Conservation (phyloP, 2,329 filamentous ascomycete genomes). For the Colletotrichum coccodes region DNA sequence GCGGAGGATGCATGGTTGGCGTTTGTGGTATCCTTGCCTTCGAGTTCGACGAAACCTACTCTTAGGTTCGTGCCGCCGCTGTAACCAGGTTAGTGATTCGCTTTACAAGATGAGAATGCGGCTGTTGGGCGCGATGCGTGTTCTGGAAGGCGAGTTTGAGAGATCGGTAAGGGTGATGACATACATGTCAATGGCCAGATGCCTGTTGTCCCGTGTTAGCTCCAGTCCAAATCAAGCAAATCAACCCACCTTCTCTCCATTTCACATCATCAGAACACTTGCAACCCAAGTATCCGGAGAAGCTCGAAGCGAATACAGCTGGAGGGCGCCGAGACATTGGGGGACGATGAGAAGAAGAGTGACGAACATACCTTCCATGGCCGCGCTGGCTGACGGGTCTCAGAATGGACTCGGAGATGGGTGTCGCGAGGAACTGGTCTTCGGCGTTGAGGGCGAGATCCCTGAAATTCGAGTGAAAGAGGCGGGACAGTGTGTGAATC, state of each 20-base stretch:
- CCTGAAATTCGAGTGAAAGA: slow-evolving; percentile 58
- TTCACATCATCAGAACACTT: background rate
- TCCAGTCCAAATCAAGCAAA: background rate
- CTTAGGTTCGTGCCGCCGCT: slow-evolving; percentile 76
- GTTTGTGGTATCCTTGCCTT: slow-evolving; percentile 45
- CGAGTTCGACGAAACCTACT: slow-evolving; percentile 73
- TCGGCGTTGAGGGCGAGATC: slow-evolving; percentile 61
- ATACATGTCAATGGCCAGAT: slow-evolving; percentile 75
- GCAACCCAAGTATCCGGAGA: background rate
- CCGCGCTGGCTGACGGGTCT: slow-evolving; percentile 54
- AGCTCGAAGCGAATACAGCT: background rate
- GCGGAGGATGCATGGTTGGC: background rate
- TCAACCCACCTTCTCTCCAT: background rate
- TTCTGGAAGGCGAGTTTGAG: background rate
- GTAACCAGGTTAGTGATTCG: slow-evolving; percentile 27
- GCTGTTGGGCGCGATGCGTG: background rate
- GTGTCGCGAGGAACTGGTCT: slow-evolving; percentile 69
- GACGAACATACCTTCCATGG: slow-evolving; percentile 59
- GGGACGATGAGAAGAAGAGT: background rate
- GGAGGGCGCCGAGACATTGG: background rate
- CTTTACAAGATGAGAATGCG: background rate
- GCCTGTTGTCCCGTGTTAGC: slow-evolving; percentile 49
- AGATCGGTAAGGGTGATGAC: slow-evolving; percentile 37
- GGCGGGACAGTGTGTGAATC: slow-evolving; percentile 57
- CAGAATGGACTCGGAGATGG: slow-evolving; percentile 69